These are phyloP conservation scores for Ploettnerulaceae sp. DNA, from an alignment of 2,329 filamentous ascomycete species.

Conservation along the genomic window DNA sequence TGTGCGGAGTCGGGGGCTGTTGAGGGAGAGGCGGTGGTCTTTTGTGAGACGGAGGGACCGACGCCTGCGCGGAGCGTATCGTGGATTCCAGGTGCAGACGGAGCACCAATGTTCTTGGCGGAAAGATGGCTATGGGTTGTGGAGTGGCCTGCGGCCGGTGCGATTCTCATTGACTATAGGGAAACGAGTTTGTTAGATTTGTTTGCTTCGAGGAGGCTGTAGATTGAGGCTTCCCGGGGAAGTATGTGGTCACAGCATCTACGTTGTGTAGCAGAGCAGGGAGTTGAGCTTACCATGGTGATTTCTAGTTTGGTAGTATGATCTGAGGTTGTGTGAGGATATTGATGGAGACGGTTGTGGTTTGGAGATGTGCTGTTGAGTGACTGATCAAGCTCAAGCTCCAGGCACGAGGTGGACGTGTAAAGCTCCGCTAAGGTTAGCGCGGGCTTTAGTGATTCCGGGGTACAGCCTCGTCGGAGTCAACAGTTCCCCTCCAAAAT, in stretches of 20 bases:
- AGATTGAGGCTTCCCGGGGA: background rate
- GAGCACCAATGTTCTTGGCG: constrained; percentile 61
- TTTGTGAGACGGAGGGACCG: constrained; percentile 53
- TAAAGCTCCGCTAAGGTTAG: constrained; percentile 20
- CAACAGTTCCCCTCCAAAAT: background rate
- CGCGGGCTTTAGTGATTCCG: constrained; percentile 11
- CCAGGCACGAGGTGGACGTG: constrained; percentile 28
- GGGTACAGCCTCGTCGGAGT: constrained; percentile 23
- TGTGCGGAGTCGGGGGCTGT: constrained; percentile 57
- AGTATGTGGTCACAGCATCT: background rate
- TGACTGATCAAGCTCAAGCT: constrained; percentile 17
- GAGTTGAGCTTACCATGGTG: constrained; percentile 27
- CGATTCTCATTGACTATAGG: constrained; percentile 78
- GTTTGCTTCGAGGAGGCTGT: constrained; percentile 2
- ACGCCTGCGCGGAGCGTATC: constrained; percentile 87
- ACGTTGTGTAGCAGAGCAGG: background rate
- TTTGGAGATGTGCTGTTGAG: constrained; percentile 14
- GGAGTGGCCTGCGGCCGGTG: constrained; percentile 64
- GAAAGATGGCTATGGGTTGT: constrained; percentile 59
- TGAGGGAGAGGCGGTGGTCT: constrained; percentile 38
- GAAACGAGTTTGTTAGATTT: constrained; percentile 2
- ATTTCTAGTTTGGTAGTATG: background rate
- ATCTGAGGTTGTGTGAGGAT: constrained; percentile 6
- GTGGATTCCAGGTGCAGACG: constrained; percentile 88
- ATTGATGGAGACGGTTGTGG: constrained; percentile 9